Conservation (phyloP, 1,139 yeast genomes). For the Saccharomyces pastorianus region DNA sequence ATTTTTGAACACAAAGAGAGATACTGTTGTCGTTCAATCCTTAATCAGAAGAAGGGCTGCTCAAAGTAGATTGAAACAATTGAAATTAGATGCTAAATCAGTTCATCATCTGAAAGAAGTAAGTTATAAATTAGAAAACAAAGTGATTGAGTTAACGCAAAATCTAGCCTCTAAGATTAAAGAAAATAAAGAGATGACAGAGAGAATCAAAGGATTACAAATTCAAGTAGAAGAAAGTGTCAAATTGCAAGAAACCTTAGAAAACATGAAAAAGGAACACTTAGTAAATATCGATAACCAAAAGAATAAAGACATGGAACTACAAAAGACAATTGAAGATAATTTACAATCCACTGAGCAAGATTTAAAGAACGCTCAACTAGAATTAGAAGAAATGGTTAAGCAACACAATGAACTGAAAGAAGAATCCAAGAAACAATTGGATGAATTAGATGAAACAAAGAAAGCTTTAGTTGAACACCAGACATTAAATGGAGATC, state of each 20-base stretch:
- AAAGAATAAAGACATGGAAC: slow-evolving; percentile 42
- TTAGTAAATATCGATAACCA: slow-evolving; percentile 41
- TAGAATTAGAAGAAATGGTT: slow-evolving; percentile 55
- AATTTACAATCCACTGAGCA: slow-evolving; percentile 50
- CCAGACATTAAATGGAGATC: slow-evolving; percentile 58
- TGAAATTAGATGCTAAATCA: slow-evolving; percentile 81
- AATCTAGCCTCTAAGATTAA: slow-evolving; percentile 66
- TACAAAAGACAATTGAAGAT: slow-evolving; percentile 45
- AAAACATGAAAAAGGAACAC: slow-evolving; percentile 48
- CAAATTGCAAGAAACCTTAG: slow-evolving; percentile 48
- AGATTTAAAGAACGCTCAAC: slow-evolving; percentile 55
- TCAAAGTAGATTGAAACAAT: slow-evolving; percentile 47
- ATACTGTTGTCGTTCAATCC: slow-evolving; percentile 69
- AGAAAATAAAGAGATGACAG: slow-evolving; percentile 66
- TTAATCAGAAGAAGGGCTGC: slow-evolving; percentile 74
- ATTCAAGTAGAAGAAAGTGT: slow-evolving; percentile 50
- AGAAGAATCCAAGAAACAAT: slow-evolving; percentile 52
- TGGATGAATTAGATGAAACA: slow-evolving; percentile 56
- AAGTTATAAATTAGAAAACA: slow-evolving; percentile 86
- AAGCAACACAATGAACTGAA: slow-evolving; percentile 58
- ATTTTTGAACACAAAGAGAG: slow-evolving; percentile 30
- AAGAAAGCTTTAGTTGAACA: slow-evolving; percentile 55
- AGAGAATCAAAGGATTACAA: slow-evolving; percentile 54
- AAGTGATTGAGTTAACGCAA: slow-evolving; percentile 90
- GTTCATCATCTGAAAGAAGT: slow-evolving; percentile 86